Evolutionary conservation across 306 rosid species (phyloP), one percentile per base, ranked within the genome.

Genomic region (Cucurbita pepo): DNA sequence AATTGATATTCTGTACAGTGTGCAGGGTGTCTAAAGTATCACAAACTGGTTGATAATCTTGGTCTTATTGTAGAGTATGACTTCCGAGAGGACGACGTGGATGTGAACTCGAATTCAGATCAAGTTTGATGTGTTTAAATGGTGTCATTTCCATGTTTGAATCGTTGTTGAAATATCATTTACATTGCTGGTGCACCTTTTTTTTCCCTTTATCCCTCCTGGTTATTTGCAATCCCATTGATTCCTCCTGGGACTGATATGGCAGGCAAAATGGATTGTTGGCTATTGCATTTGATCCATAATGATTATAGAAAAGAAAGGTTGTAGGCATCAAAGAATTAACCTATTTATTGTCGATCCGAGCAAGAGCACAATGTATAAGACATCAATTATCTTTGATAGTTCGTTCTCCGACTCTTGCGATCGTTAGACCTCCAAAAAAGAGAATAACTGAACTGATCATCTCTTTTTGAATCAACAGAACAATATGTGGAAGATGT

Each of bases 11-110:
- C 13, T 79, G 75, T 36, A 71, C 81, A 87, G 96, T 87, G 92
- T 85, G 98, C 92, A 83, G 97, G 96, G 77, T 90, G 96, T 66
- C 85, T 80, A 51, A 79, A 61, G 81, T 81, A 90, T 86, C 92
- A 89, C 86, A 89, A 86, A 76, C 80, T 94, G 72, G 95, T 84
- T 47, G 97, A 94, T 79, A 88, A 88, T 82, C 95, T 87, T 51
- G 95, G 92, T 67, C 92, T 94, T 48, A 80, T 89, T 22, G 82
- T 79, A 11, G 95, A 89, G 80, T 88, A 88, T 48, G 89, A 91
- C 82, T 82, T 91, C 71, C 85, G 82, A 78, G 88, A 84, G 81
- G 78, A 86, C 77, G 34, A 63, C 22, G 75, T 18, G 7, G 79
- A 81, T 76, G 30, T 5, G 3, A 89, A 85, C 51, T 56, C 81